Conservation (phyloP, 345 rosid species). For the Hibiscus tridactylites region DNA sequence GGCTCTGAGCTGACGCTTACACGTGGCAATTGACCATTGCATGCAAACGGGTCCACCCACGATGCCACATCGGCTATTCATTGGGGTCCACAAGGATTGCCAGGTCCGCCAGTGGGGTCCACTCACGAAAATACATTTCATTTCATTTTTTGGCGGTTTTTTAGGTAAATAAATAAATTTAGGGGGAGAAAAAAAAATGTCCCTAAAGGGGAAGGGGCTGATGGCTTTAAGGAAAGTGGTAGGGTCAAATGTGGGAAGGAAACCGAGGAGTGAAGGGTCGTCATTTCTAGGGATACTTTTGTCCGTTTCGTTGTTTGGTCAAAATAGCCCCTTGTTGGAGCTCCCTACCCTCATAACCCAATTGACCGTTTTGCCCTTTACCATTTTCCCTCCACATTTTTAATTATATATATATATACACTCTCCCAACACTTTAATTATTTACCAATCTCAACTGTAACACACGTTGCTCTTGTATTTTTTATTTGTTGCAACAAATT, state of each 20-base stretch:
- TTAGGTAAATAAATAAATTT: no score
- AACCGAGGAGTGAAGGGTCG: slow-evolving; percentile 25
- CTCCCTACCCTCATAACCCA: neutral
- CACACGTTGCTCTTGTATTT: neutral
- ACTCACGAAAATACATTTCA: neutral
- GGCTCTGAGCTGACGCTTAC: slow-evolving; percentile 36
- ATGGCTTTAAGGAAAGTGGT: slow-evolving; percentile 9
- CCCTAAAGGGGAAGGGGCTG: neutral
- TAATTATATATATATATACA: no score
- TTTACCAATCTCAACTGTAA: no score
- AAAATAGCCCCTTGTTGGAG: slow-evolving; percentile 7
- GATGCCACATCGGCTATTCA: slow-evolving; percentile 11
- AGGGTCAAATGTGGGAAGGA: slow-evolving; percentile 45
- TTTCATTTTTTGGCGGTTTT: neutral
- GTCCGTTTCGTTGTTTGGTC: slow-evolving; percentile 39
- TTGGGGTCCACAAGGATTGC: slow-evolving; percentile 20
- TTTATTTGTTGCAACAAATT: neutral
- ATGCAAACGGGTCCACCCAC: slow-evolving; percentile 14
- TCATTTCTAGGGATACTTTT: slow-evolving; percentile 27
- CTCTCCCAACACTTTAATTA: no score
- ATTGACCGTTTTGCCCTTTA: neutral
- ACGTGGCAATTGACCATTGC: slow-evolving; percentile 23
- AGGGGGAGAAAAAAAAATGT: neutral
- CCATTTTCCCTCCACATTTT: neutral
- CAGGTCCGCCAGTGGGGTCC: slow-evolving; percentile 16